Base-by-base conservation (phyloP, 2,329 filamentous ascomycete species). In the Neonectria ditissima region DNA sequence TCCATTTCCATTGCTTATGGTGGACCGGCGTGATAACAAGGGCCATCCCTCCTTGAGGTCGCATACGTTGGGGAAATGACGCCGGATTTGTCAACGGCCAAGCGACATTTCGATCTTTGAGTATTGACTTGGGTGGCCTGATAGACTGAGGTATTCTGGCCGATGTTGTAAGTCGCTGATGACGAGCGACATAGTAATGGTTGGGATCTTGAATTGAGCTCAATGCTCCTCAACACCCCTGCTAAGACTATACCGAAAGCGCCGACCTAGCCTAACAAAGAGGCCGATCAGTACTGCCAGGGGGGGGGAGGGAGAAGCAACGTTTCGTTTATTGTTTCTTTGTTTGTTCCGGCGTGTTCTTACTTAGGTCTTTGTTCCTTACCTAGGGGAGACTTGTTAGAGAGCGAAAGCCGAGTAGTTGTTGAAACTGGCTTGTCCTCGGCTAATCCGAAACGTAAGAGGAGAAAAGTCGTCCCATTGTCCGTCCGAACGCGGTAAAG, bases 261-360 rank as follows among this genome's bases (percentile, higher is more conserved):
- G 62, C 43, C 56, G 56, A 62, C 59, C 66, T 71, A 56, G 60
- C 64, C 59, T 55, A 55, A 65, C 59, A 67, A 63, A 68, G 60
- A 56, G 52, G 54, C 62, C 65, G 69, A 69, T 72, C 67, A 53
- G 57, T 63, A 62, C 32, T 14, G 2, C 32, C 61, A n/a, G n/a
- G n/a, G n/a, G n/a, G n/a, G 65, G 69, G 64, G 67, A 20, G 66
- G 63, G 58, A 59, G 34, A 61, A 59, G 52, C 62, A 70, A 62
- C 69, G 71, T 73, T 73, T 73, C 69, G 71, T 73, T 73, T 73
- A 63, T 63, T 68, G 66, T 68, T 73, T 69, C 59, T 60, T 67
- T 63, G 68, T 65, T 65, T 60, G 56, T 61, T 53, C 47, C 52
- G 50, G 45, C 55, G 18, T 1, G 16, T 41, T 41, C 37, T 39